Base-by-base conservation (phyloP, 306 rosid species). In the Cicer judaicum region DNA sequence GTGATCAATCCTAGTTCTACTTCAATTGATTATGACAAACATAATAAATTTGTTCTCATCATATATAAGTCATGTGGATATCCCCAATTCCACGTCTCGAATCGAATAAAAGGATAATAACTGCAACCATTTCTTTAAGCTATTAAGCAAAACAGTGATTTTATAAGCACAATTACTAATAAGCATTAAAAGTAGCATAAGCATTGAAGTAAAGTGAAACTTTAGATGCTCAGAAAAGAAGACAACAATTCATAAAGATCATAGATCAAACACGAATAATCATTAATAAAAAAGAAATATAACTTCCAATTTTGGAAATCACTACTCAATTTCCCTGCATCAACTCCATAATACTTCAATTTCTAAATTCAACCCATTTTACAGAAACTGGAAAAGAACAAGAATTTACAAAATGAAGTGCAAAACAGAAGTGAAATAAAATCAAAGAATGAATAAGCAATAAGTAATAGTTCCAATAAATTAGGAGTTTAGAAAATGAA, bases 1-100 rank as follows among this genome's bases (percentile, higher is more conserved):
- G 52, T 10, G 24, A 72, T 29, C 62, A 72, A 29, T 59, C 10
- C 18, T 60, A 41, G 54, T 60, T 81, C 62, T 55, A 55, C 42
- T 54, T 44, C n/a, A 78, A 60, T 60, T 34, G 65, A 34, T 3
- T 34, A 2, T 16, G 15, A 34, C 76, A 60, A 78, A 43, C 14
- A 8, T 16, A 62, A 41, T 41, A 41, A 16, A 40, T 18, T 62
- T 5, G 8, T 47, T 41, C 16, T 67, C 53, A 77, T 48, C 63
- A 21, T 52, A 34, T 24, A 61, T 24, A 59, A 7, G 14, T 3
- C 64, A 62, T 16, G 42, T 50, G 59, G 40, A 40, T 71, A 40
- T 64, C 16, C 54, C 19, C 40, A 60, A 73, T 68, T 55, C 18
- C 16, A 10, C 15, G 39, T 15, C 67, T 68, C 50, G 36, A 75